Evolutionary conservation across 768 basidiomycete species (phyloP).

Genomic region (Boletus tylopilopsis): DNA sequence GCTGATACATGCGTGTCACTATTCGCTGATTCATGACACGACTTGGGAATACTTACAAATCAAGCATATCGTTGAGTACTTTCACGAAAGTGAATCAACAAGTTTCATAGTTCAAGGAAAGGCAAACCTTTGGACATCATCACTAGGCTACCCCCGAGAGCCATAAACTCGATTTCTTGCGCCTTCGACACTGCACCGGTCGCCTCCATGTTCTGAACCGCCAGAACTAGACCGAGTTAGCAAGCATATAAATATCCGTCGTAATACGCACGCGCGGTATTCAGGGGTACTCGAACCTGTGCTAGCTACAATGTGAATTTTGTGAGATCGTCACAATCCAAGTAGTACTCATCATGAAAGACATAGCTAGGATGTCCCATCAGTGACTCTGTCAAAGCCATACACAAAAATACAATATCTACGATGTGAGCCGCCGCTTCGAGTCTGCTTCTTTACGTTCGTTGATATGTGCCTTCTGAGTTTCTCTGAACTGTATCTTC

Average conservation of each 20-base stretch:
- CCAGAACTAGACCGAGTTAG: conserved; percentile 46
- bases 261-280: conserved; percentile 53
- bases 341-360: conserved; percentile 63
- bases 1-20: conserved; percentile 36
- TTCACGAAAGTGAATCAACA: conserved; percentile 4
- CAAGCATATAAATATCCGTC: not conserved
- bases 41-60: conserved; percentile 53
- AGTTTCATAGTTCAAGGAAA: not conserved
- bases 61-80: conserved; percentile 79
- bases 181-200: conserved; percentile 66
- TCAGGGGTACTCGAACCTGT: conserved; percentile 80
- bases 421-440: conserved; percentile 78
- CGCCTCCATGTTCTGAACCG: conserved; percentile 91
- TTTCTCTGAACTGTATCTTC: conserved; percentile 67
- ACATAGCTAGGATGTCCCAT: conserved; percentile 48
- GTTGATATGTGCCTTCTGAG: conserved; percentile 71
- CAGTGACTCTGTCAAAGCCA: not conserved
- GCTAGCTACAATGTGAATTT: conserved; percentile 16
- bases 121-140: conserved; percentile 82
- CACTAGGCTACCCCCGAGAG: conserved; percentile 72
- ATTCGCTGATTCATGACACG: not conserved
- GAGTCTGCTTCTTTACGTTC: conserved; percentile 75
- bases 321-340: conserved; percentile 4
- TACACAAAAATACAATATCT: conserved; percentile 40
- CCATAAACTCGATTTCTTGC: conserved; percentile 86